Evolutionary conservation across 345 rosid species (phyloP), one percentile per base, ranked within the genome.

Genomic region (Eucalyptus pauciflora): DNA sequence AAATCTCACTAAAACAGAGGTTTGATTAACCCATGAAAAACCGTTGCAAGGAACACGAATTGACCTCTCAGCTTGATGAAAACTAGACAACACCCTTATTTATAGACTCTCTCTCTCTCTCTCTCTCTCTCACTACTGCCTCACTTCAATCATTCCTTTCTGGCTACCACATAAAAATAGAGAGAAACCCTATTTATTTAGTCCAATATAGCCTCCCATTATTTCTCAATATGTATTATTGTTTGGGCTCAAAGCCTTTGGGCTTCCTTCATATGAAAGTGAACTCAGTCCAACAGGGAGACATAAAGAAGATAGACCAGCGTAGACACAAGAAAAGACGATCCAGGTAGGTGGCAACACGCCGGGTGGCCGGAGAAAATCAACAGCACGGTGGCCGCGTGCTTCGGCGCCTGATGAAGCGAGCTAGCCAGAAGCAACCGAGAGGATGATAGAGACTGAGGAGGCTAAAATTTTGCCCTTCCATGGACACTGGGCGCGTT

Each of bases 11-110:
- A 22, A 56, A 56, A 22, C 3, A 22, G 3, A 56, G 4, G 3
- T 56, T 24, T 24, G 27, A 56, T 56, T 56, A 54, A 18, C 10
- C 11, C 60, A 54, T 54, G 60, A 54, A 54, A 54, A 54, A 20
- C 60, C 0, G 27, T 10, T 24, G 62, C 27, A 22, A 0, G 13
- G 6, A 56, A 22, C 29, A 24, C 1, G 3, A 24, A 9, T 56
- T 13, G 12, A 10, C 13, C 62, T 56, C 62, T 56, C 2, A 10
- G 13, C 29, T 56, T 24, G 62, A 56, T 56, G 62, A 56, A 56
- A 24, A 56, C 13, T 22, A 56, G 62, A 56, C 29, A 24, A 8
- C 29, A 24, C 29, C 29, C 62, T 56, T 24, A 18, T 52, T 22
- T 56, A 5, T 24, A 56, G 27, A 56, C 10, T 56, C 24, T 56